Evolutionary conservation across 768 basidiomycete species (phyloP), one percentile per base, ranked within the genome.

Genomic region (Vararia minispora): DNA sequence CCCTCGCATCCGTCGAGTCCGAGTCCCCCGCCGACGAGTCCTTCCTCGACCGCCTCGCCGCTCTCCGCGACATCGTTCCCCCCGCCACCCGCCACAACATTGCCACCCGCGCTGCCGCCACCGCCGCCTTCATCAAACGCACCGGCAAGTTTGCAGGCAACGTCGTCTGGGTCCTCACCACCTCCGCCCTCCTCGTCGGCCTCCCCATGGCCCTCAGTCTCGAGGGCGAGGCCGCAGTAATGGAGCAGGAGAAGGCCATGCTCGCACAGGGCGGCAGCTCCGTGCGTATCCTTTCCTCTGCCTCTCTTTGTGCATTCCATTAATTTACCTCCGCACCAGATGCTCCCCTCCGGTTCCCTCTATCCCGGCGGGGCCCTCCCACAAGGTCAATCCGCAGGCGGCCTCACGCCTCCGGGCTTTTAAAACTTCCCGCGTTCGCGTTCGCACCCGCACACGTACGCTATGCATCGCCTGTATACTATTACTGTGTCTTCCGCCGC

Each of bases 221-320:
- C 51, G 95, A 99, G 62, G 94, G 95, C 61, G 95, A 99, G 65
- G 83, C 87, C 38, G 90, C 91, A 62, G 74, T 94, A 41, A 81
- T 90, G 9, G 79, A 81, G 33, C 91, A 97, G 62, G 95, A 98
- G 62, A 80, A 85, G 62, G 91, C 97, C 62, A 75, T 88, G 72
- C 64, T 86, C 45, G 87, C 87, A 37, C 91, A 94, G 58, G 88
- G n/a, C n/a, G 58, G 91, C 91, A 30, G 82, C 81, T 10, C 87
- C 90, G 58, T 84, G 87, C 74, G 90, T 86, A 41, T 42, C 40
- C 20, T 6, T n/a, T 11, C 1, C 5, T 22, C 3, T 8, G 1
- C 3, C 17, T 12, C 5, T 9, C 4, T 22, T 4, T 13, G n/a
- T 17, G 8, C 17, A 17, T n/a, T 6, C 22, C 13, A 13, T 45